These are phyloP conservation scores for Lactarius evosmus DNA, from an alignment of 768 basidiomycete species.

Conservation along the genomic window DNA sequence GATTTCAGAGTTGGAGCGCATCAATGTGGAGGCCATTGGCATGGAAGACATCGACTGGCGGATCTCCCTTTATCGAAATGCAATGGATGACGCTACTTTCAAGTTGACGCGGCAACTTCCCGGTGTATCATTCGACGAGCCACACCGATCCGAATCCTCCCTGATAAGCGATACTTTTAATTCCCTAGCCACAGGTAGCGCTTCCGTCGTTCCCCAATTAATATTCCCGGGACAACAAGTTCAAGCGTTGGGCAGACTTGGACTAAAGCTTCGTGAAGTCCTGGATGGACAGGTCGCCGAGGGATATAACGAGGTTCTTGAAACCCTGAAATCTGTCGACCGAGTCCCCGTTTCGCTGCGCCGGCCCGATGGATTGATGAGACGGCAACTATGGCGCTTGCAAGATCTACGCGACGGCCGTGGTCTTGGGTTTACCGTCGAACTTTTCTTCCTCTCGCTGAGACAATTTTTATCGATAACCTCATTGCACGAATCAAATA, in stretches of 20 bases:
- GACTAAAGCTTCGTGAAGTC: neutral
- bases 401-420: neutral
- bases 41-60: neutral
- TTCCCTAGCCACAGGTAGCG: neutral
- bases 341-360: neutral
- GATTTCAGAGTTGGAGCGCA: slow-evolving; percentile 10
- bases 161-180: neutral
- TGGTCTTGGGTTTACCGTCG: neutral
- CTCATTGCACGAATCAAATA: neutral
- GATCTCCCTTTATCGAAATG: neutral
- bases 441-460: neutral
- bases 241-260: neutral
- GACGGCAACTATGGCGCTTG: too few relatives aligned
- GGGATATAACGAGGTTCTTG: neutral
- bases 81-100: neutral
- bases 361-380: too few relatives aligned
- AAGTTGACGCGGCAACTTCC: neutral
- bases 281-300: neutral
- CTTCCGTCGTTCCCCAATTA: neutral
- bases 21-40: neutral
- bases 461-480: neutral
- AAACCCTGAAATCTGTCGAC: neutral
- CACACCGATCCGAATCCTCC: neutral
- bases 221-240: neutral
- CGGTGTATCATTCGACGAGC: neutral